Conservation (phyloP, 2,329 filamentous ascomycete species). For the Diplodia mutila region DNA sequence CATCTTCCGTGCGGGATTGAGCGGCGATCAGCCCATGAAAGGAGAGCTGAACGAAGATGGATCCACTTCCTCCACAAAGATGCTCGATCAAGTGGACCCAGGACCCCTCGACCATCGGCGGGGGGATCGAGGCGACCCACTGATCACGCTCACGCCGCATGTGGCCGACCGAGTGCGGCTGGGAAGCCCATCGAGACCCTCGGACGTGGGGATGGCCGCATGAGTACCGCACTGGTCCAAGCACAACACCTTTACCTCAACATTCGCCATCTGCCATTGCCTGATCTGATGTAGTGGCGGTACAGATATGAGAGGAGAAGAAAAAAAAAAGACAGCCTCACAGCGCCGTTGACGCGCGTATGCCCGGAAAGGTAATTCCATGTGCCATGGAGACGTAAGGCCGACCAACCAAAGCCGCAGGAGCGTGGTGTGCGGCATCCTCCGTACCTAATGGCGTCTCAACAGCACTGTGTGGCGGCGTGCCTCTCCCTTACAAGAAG, state of each 20-base stretch:
- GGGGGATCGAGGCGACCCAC: neutral
- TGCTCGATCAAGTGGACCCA: neutral
- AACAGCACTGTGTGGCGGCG: neutral
- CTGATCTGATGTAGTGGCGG: neutral
- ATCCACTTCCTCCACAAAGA: constrained; percentile 3
- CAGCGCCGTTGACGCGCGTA: constrained; percentile 5
- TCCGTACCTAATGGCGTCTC: neutral
- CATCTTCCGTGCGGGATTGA: neutral
- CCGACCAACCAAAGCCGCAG: neutral
- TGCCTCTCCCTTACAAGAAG: neutral
- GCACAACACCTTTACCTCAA: constrained; percentile 9
- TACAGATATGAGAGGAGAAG: neutral
- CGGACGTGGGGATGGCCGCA: constrained; percentile 8
- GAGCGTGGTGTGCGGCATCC: neutral
- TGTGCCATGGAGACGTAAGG: neutral
- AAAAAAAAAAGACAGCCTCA: neutral
- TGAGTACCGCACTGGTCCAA: neutral
- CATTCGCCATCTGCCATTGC: neutral
- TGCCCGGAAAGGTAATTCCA: neutral
- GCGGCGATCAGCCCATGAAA: neutral
- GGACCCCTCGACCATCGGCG: neutral
- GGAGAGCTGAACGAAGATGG: neutral
- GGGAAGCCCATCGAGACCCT: neutral
- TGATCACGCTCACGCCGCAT: neutral
- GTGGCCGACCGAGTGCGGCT: constrained; percentile 16